Evolutionary conservation across 768 basidiomycete genomes (phyloP).

Genomic region (Tylopilus vinaceipallidus): DNA sequence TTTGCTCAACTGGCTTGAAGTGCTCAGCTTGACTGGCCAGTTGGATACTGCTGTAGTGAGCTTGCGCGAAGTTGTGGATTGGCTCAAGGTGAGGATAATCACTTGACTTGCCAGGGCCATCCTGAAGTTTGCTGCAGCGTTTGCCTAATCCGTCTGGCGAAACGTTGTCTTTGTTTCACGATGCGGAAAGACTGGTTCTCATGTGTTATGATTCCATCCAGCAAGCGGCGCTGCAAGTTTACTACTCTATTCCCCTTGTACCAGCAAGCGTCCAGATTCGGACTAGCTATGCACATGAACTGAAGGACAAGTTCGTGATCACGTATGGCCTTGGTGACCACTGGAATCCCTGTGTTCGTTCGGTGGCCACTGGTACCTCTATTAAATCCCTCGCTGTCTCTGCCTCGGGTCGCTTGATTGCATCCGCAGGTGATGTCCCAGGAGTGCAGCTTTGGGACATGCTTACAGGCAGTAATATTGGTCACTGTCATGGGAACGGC

Average conservation of each 20-base stretch:
- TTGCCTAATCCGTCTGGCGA: conserved; percentile 8
- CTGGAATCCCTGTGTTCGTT: conserved; percentile 16
- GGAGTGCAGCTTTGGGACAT: conserved; percentile 23
- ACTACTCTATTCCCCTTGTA: conserved; percentile 11
- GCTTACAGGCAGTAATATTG: conserved; percentile 13
- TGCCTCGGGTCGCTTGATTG: conserved; percentile 17
- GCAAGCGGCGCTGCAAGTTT: conserved; percentile 18
- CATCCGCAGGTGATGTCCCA: conserved; percentile 36
- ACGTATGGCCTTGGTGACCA: conserved; percentile 7
- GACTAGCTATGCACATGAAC: conserved; percentile 5
- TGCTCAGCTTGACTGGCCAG: conserved; percentile 18
- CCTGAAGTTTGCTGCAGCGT: conserved; percentile 5
- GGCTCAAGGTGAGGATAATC: conserved; percentile 12
- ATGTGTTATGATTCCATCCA: conserved; percentile 21
- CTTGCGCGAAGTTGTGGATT: conserved; percentile 10
- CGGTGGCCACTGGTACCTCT: conserved; percentile 4
- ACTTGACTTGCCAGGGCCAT: not conserved
- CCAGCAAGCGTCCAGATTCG: conserved; percentile 11
- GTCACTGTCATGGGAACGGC: conserved; percentile 7
- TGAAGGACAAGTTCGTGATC: conserved; percentile 13
- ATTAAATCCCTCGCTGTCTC: conserved; percentile 17
- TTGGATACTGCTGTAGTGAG: conserved; percentile 13
- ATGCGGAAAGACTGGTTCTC: conserved; percentile 19
- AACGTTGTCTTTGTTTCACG: conserved; percentile 8
- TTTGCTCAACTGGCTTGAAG: conserved; percentile 20